These are phyloP conservation scores for Micractinium conductrix DNA, from an alignment of 139 green algal species.

Conservation along the genomic window DNA sequence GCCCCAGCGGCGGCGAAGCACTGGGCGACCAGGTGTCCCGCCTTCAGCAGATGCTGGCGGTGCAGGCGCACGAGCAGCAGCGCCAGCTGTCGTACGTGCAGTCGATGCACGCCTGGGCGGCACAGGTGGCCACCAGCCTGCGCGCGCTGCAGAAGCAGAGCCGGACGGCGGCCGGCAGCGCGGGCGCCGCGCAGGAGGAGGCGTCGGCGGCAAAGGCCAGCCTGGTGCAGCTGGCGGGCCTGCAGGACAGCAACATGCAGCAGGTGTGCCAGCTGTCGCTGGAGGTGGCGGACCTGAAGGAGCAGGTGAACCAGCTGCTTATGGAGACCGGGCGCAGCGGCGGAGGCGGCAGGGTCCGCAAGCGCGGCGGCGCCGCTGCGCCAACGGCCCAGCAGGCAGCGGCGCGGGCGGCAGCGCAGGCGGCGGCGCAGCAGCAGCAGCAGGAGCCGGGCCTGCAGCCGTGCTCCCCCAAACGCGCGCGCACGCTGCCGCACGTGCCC, in stretches of 20 bases:
- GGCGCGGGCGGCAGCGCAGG: background rate
- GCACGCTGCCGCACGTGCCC: background rate
- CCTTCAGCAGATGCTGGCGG: conserved; percentile 31
- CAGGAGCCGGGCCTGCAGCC: background rate
- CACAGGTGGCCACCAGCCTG: conserved; percentile 21
- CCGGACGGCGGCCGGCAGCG: background rate
- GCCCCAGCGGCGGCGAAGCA: background rate
- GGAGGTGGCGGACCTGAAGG: conserved; percentile 3
- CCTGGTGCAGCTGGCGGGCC: conserved; percentile 24
- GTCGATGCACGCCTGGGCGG: conserved; percentile 46
- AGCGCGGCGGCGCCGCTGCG: background rate
- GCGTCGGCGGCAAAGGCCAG: conserved; percentile 7
- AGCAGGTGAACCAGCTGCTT: conserved; percentile 4
- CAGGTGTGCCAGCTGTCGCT: conserved; percentile 34
- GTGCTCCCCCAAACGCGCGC: background rate
- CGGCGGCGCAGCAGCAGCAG: background rate
- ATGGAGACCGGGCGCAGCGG: background rate
- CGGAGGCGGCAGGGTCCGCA: background rate
- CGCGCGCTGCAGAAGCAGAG: conserved; percentile 29
- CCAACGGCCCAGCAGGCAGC: background rate
- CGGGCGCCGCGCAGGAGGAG: conserved; percentile 20
- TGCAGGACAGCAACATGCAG: conserved; percentile 31
- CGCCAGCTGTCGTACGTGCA: conserved; percentile 29
- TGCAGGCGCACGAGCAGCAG: conserved; percentile 22
- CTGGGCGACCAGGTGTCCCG: background rate